Evolutionary conservation across 352 stramenopile genomes (phyloP), one percentile per base, ranked within the genome.

Genomic region (Phytophthora foliorum): DNA sequence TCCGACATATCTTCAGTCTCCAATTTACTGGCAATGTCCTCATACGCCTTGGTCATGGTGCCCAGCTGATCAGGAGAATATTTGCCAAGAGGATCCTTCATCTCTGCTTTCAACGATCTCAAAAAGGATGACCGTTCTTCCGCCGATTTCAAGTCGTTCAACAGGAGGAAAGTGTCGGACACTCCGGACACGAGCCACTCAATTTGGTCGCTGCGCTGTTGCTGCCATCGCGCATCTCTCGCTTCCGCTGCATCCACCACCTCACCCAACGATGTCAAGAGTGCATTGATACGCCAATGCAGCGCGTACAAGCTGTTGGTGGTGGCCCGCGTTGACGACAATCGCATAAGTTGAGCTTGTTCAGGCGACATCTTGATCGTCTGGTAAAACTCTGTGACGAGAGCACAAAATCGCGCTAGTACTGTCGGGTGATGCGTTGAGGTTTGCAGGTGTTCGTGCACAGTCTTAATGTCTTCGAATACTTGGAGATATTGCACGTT

Each of bases 321-420:
- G 9, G 46, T 65, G 5, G 38, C 48, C 19, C 49, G 49, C 4
- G 49, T 41, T 21, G 59, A 53, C 2, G 50, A 60, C 8, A 67
- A 21, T 14, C 17, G 38, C 27, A 54, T 31, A 4, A 67, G 46
- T 38, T 38, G 27, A 25, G 49, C 21, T 46, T 60, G 49, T 31
- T 55, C 59, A 29, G 48, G 39, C 2, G 59, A 36, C 38, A 46
- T 55, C 11, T 34, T 60, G 27, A 67, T 46, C 2, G 19, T 49
- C 6, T 25, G 48, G 25, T 32, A 29, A 31, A 54, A 67, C 4
- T 67, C 59, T 10, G 3, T 42, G 29, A 67, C n/a, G 16, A 67
- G 46, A 3, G 13, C 17, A 7, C 54, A 2, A 41, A 67, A 59
- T 8, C 17, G 21, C 4, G 8, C 38, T 25, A 67, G 27, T 16